A percentile compares a stretch with the other conserved stretches of the same genome.
These are phyloP conservation scores for Anisodus acutangulus DNA, from an alignment of 257 asterid species.

Conservation along the genomic window DNA sequence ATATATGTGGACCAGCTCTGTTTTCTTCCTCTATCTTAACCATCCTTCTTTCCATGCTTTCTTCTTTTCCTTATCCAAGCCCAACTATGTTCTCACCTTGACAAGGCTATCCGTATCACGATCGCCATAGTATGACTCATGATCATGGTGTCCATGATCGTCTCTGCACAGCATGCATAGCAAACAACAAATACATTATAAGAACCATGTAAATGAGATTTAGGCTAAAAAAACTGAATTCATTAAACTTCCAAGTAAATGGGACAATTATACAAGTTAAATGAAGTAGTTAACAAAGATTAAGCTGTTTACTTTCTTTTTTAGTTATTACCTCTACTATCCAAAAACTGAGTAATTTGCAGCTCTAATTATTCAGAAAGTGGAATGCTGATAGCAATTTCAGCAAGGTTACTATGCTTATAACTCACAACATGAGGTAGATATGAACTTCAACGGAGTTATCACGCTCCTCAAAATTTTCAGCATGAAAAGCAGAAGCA, in stretches of 20 bases:
- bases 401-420: background rate
- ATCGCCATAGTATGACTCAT: constrained; percentile 97
- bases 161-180: constrained; percentile 49
- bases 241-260: background rate
- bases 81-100: constrained; percentile 59
- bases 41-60: constrained; percentile 13
- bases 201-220: constrained; percentile 28
- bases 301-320: background rate
- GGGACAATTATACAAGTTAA: background rate
- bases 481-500: background rate
- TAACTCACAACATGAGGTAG: background rate
- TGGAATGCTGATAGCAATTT: background rate
- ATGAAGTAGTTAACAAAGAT: background rate
- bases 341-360: background rate
- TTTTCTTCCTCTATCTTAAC: background rate
- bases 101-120: constrained; percentile 88
- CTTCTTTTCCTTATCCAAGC: constrained; percentile 28
- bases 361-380: constrained; percentile 26
- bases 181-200: constrained; percentile 27
- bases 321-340: constrained; percentile 14
- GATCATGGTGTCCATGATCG: constrained; percentile 90
- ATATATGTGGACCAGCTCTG: background rate
- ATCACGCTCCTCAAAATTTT: background rate
- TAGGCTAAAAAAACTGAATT: background rate
- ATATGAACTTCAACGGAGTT: background rate